A percentile compares a stretch with the other conserved stretches of the same genome.
phyloP scores from a whole-genome alignment of 139 green algal genomes.

The Astrephomene gubernaculifera region DNA sequence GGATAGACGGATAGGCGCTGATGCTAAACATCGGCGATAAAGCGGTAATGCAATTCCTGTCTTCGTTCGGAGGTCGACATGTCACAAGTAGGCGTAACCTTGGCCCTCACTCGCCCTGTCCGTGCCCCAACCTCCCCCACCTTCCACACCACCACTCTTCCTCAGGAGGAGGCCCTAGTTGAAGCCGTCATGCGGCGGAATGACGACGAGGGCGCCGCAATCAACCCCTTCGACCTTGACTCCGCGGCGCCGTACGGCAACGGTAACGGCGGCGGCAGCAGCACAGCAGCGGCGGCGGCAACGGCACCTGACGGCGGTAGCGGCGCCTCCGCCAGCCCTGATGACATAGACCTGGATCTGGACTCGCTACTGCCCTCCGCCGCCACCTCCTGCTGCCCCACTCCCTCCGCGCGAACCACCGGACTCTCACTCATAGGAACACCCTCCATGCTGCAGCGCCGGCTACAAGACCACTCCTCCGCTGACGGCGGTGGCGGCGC shows the following conservation, averaged over 20 bases:
- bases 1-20: no score
- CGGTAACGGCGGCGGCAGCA: not conserved
- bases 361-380: constrained; percentile 29
- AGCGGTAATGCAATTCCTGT: no score
- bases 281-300: not conserved
- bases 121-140: no score
- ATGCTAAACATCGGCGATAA: no score
- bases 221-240: constrained; percentile 37
- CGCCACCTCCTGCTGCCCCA: not conserved
- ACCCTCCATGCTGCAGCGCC: no score
- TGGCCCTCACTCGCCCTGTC: no score
- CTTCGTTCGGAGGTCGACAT: no score
- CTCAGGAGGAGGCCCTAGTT: constrained; percentile 36
- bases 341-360: constrained; percentile 33
- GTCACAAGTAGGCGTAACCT: no score
- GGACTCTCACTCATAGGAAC: no score
- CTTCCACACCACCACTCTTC: not conserved
- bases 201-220: constrained; percentile 17
- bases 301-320: not conserved
- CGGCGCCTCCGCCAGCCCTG: not conserved
- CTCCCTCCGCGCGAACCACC: constrained; percentile 24
- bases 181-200: constrained; percentile 1
- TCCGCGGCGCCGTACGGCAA: not conserved
- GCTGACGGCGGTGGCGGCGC: not conserved
- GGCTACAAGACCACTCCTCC: not conserved